Evolutionary conservation across 2,329 filamentous ascomycete genomes (phyloP).

Genomic region (Coniella lustricola): DNA sequence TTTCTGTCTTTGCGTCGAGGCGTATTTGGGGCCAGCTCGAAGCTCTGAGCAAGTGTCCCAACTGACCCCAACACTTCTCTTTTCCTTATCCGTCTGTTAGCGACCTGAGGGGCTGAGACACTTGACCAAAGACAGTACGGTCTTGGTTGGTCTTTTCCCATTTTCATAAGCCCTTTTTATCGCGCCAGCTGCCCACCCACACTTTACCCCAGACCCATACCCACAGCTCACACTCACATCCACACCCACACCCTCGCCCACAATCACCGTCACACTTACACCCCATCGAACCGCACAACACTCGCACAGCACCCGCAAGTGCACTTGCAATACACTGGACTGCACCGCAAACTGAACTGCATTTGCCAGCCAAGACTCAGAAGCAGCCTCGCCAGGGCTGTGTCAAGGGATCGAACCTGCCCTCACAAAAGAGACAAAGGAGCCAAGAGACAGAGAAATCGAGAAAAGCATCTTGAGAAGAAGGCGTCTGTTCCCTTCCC

Average conservation of each 20-base stretch:
- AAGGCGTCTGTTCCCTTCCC: too few relatives aligned
- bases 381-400: constrained; percentile 1
- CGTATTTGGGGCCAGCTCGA: background rate
- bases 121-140: background rate
- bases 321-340: too few relatives aligned
- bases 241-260: background rate
- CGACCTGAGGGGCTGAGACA: constrained; percentile 5
- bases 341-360: too few relatives aligned
- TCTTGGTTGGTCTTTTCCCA: too few relatives aligned
- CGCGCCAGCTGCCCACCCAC: too few relatives aligned
- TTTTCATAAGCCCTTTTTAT: background rate
- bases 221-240: background rate
- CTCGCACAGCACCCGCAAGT: too few relatives aligned
- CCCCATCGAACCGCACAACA: background rate
- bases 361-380: background rate
- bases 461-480: too few relatives aligned
- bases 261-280: background rate
- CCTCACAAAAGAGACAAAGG: too few relatives aligned
- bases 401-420: constrained; percentile 1
- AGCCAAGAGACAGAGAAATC: background rate
- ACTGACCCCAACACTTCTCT: constrained; percentile 1
- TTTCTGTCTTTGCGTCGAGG: constrained; percentile 1
- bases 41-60: background rate
- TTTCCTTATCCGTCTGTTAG: constrained; percentile 13
- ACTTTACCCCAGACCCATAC: too few relatives aligned